Base-by-base conservation (phyloP, 805 yeast species). In the Isabelozyma pseudorhagii region DNA sequence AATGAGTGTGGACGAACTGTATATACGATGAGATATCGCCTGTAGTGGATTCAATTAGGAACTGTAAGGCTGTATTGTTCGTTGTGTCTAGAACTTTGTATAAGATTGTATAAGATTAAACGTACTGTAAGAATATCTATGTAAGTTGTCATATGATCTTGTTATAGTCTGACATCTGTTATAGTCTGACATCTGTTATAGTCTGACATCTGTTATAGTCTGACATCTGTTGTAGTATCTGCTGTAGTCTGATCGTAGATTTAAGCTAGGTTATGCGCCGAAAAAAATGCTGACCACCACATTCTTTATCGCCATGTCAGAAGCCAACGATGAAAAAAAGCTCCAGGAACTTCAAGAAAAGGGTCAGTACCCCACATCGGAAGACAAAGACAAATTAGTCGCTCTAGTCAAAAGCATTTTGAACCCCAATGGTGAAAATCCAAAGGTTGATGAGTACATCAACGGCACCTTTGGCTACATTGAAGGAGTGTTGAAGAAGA, bases 341-440 rank as follows among this genome's bases (percentile, higher is more conserved):
- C 13, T 38, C n/a, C 31, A 5, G 18, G 44, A 41, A 8, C 17
- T 41, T 34, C 15, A 18, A 8, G 28, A 14, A 28, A 28, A 38
- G 6, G 40, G 25, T 9, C 34, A 21, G 15, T 18, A 14, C 31
- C 42, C 42, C 5, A 41, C 27, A 21, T 5, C 34, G 6, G 36
- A 45, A 38, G 42, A 45, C 11, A 41, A 45, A 17, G 42, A 45
- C 21, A 11, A 14, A 28, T 28, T n/a, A 39, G 27, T n/a, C n/a
- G 50, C 48, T 15, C 31, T 14, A 21, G 28, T 40, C 15, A 50
- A 52, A 7, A 46, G 50, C 8, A 47, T 60, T 8, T 53, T 72
- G 15, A 68, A 71, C 40, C 69, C 70, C 6, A 52, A 64, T 25
- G 67, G 64, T 5, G 55, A 61, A n/a, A 59, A 66, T 45, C 63